A percentile compares a stretch with the other conserved stretches of the same genome.
These are phyloP conservation scores for Leccinum subtestaceum DNA, from an alignment of 768 basidiomycete species.

Conservation along the genomic window DNA sequence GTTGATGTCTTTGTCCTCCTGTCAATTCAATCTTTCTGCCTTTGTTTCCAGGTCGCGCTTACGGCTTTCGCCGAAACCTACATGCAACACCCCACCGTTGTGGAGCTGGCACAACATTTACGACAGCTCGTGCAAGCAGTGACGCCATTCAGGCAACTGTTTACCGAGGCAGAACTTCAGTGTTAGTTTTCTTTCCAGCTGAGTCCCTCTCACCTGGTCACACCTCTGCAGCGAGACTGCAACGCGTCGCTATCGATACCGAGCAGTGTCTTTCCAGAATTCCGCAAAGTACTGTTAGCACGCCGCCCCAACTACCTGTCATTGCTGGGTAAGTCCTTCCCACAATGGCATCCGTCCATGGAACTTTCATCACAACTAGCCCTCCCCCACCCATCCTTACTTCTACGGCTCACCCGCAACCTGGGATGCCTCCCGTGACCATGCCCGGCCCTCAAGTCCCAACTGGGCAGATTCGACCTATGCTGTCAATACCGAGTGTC, in stretches of 20 bases:
- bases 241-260: constrained; percentile 15
- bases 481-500: not conserved
- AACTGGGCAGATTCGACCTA: not conserved
- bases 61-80: constrained; percentile 14
- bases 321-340: constrained; percentile 13
- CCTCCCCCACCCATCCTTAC: not conserved
- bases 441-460: not conserved
- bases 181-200: constrained; percentile 10
- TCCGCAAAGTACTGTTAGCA: not conserved
- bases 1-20: constrained; percentile 8
- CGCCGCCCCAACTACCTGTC: not conserved
- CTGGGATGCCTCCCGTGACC: not conserved
- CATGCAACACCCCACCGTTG: not conserved
- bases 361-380: constrained; percentile 2
- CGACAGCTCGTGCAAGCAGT: constrained; percentile 21
- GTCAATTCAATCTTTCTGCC: not conserved
- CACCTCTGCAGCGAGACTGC: constrained; percentile 18
- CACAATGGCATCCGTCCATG: not conserved
- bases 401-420: not conserved
- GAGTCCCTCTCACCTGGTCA: not conserved
- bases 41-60: constrained; percentile 21
- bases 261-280: not conserved
- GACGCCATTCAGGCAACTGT: constrained; percentile 18
- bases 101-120: constrained; percentile 12
- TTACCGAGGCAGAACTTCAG: constrained; percentile 23